Evolutionary conservation across 163 green algal species (phyloP).

Genomic region (Chloromonas sp.): DNA sequence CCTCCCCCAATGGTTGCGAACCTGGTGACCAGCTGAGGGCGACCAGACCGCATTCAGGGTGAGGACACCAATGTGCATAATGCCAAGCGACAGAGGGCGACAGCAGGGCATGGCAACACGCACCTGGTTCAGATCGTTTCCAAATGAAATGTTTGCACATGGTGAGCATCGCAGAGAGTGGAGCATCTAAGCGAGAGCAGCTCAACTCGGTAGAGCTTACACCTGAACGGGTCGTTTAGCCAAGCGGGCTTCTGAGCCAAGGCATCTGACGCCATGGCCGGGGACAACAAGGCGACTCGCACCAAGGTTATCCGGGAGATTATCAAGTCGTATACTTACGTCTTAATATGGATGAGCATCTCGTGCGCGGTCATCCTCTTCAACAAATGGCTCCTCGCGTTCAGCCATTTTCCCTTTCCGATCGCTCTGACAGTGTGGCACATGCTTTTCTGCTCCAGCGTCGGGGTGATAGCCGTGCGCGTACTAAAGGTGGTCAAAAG

Average conservation of each 20-base stretch:
- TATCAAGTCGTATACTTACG: constrained; percentile 58
- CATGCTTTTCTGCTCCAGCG: constrained; percentile 79
- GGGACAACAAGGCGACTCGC: constrained; percentile 5
- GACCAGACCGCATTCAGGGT: too few species aligned
- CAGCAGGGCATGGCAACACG: too few species aligned
- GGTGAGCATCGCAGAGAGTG: neutral
- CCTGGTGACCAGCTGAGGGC: too few species aligned
- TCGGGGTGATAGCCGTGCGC: constrained; percentile 58
- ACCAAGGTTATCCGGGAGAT: constrained; percentile 40
- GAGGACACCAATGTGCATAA: too few species aligned
- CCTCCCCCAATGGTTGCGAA: too few species aligned
- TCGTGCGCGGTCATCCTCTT: constrained; percentile 78
- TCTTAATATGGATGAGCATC: constrained; percentile 74
- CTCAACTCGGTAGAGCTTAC: neutral
- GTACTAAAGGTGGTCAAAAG: constrained; percentile 57
- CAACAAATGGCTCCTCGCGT: constrained; percentile 89
- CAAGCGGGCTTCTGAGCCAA: neutral
- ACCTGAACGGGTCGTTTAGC: neutral
- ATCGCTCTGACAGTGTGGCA: constrained; percentile 82
- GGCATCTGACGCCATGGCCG: neutral
- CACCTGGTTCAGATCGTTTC: too few species aligned
- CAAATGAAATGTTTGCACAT: too few species aligned
- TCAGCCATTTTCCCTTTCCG: constrained; percentile 74
- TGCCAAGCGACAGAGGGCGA: too few species aligned
- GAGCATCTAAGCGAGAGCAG: neutral